Percentiles rank a stretch among this genome's conserved stretches.
Evolutionary conservation across 805 yeast genomes (phyloP).

Genomic region (Candida loeiensis): DNA sequence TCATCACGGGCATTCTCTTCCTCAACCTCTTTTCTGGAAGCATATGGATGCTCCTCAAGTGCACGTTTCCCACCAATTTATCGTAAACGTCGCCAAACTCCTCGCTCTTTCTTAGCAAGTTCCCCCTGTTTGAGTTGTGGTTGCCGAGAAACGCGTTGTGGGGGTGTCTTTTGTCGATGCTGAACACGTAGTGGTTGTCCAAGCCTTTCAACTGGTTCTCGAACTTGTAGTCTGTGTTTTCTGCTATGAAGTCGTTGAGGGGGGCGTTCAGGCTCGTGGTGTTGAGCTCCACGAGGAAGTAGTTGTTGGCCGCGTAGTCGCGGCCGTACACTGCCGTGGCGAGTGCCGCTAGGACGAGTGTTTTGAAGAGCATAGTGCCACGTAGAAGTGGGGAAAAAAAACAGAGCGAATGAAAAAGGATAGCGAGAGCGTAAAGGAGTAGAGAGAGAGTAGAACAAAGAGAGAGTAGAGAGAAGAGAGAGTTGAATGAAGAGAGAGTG

Average conservation of each 20-base stretch:
- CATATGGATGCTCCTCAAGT: constrained; percentile 49
- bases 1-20: constrained; percentile 57
- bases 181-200: constrained; percentile 64
- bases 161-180: constrained; percentile 41
- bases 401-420: too few relatives aligned
- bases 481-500: too few relatives aligned
- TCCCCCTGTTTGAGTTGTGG: constrained; percentile 25
- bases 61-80: constrained; percentile 20
- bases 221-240: constrained; percentile 41
- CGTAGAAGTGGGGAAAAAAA: too few relatives aligned
- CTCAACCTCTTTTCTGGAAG: constrained; percentile 51
- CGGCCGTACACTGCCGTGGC: constrained; percentile 14
- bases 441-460: too few relatives aligned
- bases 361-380: constrained; percentile 3
- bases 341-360: constrained; percentile 1
- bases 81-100: constrained; percentile 28
- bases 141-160: constrained; percentile 35
- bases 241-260: constrained; percentile 30
- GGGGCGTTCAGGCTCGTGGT: constrained; percentile 24
- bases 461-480: too few relatives aligned
- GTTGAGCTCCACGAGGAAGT: constrained; percentile 60
- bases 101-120: constrained; percentile 17
- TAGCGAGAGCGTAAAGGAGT: neutral
- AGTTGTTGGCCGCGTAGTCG: constrained; percentile 50
- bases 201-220: constrained; percentile 66